Evolutionary conservation across 208 protist genomes (phyloP).

Genomic region (Trichomonas gallinae): DNA sequence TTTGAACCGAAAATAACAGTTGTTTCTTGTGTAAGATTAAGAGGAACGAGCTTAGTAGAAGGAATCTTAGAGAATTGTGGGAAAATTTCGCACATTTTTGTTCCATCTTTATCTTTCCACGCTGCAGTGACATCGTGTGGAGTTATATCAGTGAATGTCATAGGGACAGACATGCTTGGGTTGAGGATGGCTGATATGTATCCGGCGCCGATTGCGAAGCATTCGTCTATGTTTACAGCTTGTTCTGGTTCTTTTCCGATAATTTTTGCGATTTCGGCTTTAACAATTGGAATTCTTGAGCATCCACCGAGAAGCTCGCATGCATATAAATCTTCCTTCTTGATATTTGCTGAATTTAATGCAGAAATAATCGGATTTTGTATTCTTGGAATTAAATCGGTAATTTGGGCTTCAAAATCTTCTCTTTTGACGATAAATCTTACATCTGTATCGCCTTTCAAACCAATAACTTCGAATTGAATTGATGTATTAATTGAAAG

Average conservation of each 20-base stretch:
- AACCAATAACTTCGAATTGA: slow-evolving; percentile 26
- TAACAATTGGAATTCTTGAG: slow-evolving; percentile 29
- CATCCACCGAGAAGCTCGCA: slow-evolving; percentile 33
- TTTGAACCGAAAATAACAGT: background rate
- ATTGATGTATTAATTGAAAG: slow-evolving; percentile 28
- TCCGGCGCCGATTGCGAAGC: background rate
- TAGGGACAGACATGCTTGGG: background rate
- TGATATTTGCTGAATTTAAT: slow-evolving; percentile 9
- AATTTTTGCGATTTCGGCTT: background rate
- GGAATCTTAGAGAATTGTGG: background rate
- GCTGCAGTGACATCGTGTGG: background rate
- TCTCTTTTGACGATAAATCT: slow-evolving; percentile 22
- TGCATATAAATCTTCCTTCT: slow-evolving; percentile 23
- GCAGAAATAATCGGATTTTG: slow-evolving; percentile 23
- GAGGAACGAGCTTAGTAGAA: background rate
- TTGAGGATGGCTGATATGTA: background rate
- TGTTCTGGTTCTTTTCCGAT: background rate
- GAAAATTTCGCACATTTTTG: background rate
- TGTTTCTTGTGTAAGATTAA: background rate
- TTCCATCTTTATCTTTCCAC: background rate
- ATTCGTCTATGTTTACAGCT: background rate
- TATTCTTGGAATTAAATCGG: slow-evolving; percentile 4
- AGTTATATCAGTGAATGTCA: background rate
- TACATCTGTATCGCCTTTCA: slow-evolving; percentile 34
- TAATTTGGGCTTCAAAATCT: slow-evolving; percentile 26